Evolutionary conservation across 768 basidiomycete species (phyloP), one percentile per base, ranked within the genome.

Genomic region (Amanita pseudoporphyria): DNA sequence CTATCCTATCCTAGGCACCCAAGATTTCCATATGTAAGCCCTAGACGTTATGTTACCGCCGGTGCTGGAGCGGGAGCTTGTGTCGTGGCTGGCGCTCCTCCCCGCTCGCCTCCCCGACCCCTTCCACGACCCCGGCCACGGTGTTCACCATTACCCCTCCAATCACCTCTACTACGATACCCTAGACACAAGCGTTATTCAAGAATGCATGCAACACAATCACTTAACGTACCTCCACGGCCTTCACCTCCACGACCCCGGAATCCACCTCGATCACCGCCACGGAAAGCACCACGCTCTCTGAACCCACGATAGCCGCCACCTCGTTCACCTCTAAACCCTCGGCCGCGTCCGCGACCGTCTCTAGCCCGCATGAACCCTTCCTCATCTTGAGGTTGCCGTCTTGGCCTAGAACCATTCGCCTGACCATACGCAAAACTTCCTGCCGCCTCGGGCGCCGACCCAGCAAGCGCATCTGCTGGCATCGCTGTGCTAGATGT

Each of bases 401-500:
- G 16, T 53, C 59, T 49, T 56, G 61, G 16, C 51, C 51, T 35
- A 28, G 58, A 44, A 3, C 45, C 55, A 45, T 63, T 59, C 12
- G 64, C 68, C 43, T 71, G 68, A 21, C 52, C 59, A 31, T 58
- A 61, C 26, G 26, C 7, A 28, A 7, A 7, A 28, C 26, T 28
- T 28, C 4, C 7, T 5, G 63, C 57, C 32, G 55, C 56, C 46
- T 64, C 57, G 1, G 54, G 48, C 24, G 57, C 55, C 41, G 44
- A 59, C 45, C 59, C 55, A 12, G 57, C 53, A 46, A 59, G 68
- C 52, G 54, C 61, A 56, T 68, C 73, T 40, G 71, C 72, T 21
- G 87, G 84, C 0, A 83, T 84, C n/a, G 72, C 77, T 24, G 81
- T 76, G 6, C 81, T 83, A 35, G 87, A 85, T 10, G 80, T 78